Evolutionary conservation across 192 early-diverging fungal genomes (phyloP).

Genomic region (Irineochytrium annulatum): DNA sequence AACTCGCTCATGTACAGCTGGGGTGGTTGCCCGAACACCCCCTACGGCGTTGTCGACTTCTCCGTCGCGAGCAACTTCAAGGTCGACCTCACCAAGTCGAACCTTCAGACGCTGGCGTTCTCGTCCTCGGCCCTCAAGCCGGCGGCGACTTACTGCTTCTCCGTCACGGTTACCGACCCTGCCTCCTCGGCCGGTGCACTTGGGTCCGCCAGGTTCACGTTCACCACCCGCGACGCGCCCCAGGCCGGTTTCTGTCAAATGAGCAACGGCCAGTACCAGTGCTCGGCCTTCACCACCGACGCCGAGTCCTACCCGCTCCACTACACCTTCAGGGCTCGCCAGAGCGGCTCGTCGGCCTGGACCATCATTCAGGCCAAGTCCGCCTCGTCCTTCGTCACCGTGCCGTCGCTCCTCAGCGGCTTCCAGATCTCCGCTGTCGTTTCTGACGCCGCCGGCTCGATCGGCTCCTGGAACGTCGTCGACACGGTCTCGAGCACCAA

Average conservation of each 20-base stretch:
- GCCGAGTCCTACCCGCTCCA: neutral
- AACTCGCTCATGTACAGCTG: conserved; percentile 18
- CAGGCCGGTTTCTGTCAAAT: neutral
- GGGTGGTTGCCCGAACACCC: conserved; percentile 11
- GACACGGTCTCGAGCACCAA: neutral
- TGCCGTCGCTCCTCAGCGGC: neutral
- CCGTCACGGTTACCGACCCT: conserved; percentile 17
- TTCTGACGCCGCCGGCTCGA: neutral
- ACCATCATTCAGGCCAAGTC: neutral
- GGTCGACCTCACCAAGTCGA: neutral
- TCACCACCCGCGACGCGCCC: neutral
- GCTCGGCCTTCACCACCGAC: neutral
- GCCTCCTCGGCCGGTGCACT: neutral
- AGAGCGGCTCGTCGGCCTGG: neutral
- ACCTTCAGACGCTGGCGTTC: conserved; percentile 10
- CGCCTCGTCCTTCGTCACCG: too few species aligned
- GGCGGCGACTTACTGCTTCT: conserved; percentile 10
- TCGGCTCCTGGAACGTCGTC: neutral
- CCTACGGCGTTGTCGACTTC: conserved; percentile 10
- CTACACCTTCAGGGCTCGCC: conserved; percentile 1
- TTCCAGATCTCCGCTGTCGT: neutral
- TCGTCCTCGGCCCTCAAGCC: neutral
- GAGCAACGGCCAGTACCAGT: neutral
- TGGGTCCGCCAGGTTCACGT: neutral
- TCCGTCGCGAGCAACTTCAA: conserved; percentile 12